These are phyloP conservation scores for Pythium volutum DNA, from an alignment of 352 stramenopile species.

Conservation along the genomic window DNA sequence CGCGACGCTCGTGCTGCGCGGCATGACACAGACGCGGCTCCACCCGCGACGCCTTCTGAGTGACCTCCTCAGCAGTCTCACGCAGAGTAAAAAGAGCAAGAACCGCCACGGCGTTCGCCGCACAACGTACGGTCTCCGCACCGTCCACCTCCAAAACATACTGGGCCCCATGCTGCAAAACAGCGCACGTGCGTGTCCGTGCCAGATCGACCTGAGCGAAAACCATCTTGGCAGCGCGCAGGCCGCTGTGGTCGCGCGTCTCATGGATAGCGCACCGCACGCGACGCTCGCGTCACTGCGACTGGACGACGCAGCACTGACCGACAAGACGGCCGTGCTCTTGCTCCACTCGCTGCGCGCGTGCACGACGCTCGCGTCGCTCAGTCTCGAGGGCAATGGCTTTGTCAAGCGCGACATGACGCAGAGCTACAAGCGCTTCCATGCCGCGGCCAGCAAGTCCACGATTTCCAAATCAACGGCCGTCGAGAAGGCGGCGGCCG, in stretches of 20 bases:
- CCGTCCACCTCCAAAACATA: slow-evolving; percentile 50
- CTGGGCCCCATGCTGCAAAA: slow-evolving; percentile 70
- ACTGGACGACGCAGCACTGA: slow-evolving; percentile 51
- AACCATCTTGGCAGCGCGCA: slow-evolving; percentile 59
- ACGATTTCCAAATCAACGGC: neutral
- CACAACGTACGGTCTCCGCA: slow-evolving; percentile 36
- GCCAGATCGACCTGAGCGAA: slow-evolving; percentile 69
- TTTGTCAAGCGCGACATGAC: slow-evolving; percentile 35
- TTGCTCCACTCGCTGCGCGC: slow-evolving; percentile 57
- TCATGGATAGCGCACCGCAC: slow-evolving; percentile 45
- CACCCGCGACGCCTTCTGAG: slow-evolving; percentile 4
- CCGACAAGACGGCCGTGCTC: slow-evolving; percentile 55
- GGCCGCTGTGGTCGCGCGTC: slow-evolving; percentile 42
- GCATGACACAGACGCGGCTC: slow-evolving; percentile 39
- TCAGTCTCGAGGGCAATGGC: slow-evolving; percentile 74
- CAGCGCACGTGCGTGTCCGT: slow-evolving; percentile 32
- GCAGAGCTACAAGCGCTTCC: slow-evolving; percentile 22
- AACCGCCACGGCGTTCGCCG: no score
- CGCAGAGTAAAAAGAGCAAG: neutral
- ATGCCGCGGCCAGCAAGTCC: slow-evolving; percentile 8
- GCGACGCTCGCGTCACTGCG: slow-evolving; percentile 41
- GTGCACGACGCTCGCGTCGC: slow-evolving; percentile 45
- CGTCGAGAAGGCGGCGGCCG: slow-evolving; percentile 13
- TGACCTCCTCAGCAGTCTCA: neutral
- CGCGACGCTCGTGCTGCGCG: slow-evolving; percentile 54